Evolutionary conservation across 306 rosid species (phyloP), one percentile per base, ranked within the genome.

Genomic region (Rosa chinensis): DNA sequence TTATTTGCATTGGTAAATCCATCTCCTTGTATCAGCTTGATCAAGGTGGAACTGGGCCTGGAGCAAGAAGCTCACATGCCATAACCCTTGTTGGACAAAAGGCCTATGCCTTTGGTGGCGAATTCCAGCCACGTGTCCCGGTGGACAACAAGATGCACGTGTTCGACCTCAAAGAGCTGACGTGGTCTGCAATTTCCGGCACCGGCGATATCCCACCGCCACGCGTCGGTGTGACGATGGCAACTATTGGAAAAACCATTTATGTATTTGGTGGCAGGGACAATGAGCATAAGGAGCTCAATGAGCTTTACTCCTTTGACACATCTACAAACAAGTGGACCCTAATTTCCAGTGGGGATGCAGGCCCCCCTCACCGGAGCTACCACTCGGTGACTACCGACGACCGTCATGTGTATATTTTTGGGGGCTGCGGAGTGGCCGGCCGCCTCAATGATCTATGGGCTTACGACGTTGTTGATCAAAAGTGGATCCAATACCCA

Each of bases 51-150:
- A 72, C 39, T 20, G 87, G 89, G 6, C 97, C 92, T 4, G 98
- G 97, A 74, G 92, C 93, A 12, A 86, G 98, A 85, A 94, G 98
- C 76, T 94, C 98, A 23, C 98, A 94, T 74, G 97, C 98, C 52
- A 81, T 91, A 39, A 80, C 97, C 62, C 64, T 91, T 70, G 89
- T 92, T 70, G 97, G 89, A 72, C 87, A 85, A 6, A 90, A 92
- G 78, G 87, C 89, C 56, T 94, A 94, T 82, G 93, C 83, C 45
- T 94, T 94, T 2, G 97, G 97, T 0, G 97, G 98, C 10, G 98
- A 94, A 83, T 92, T 90, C 72, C 63, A 73, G 40, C 97, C 98
- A 62, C 98, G 98, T 81, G 90, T 92, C 77, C 97, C 98, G 0
- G 97, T 94, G 0, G 98, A 92, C 78, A 88, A 92, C 92, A 70